A percentile compares a stretch with the other conserved stretches of the same genome.
Conservation (phyloP, 768 basidiomycete genomes). For the Serendipita sp. region DNA sequence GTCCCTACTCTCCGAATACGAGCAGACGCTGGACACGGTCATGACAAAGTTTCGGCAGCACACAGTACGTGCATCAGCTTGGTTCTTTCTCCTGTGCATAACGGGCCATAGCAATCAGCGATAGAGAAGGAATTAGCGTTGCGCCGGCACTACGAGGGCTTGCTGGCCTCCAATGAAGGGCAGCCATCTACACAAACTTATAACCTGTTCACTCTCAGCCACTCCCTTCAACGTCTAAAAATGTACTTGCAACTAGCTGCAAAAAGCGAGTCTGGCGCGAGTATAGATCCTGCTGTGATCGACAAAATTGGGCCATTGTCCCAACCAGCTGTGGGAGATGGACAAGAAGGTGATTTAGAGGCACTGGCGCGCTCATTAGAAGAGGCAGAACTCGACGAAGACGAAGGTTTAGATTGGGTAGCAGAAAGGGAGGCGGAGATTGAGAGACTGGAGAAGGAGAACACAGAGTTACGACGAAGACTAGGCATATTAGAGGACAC, state of each 20-base stretch:
- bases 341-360: neutral
- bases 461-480: constrained; percentile 55
- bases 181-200: neutral
- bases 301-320: neutral
- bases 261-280: neutral
- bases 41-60: constrained; percentile 94
- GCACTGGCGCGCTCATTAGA: neutral
- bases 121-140: constrained; percentile 80
- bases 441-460: constrained; percentile 64
- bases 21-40: constrained; percentile 84
- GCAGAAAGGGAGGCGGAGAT: constrained; percentile 81
- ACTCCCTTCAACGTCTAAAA: neutral
- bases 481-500: constrained; percentile 37
- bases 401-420: constrained; percentile 55
- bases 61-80: constrained; percentile 40
- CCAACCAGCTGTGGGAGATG: neutral
- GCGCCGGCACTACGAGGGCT: constrained; percentile 76
- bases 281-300: neutral
- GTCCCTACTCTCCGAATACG: constrained; percentile 82
- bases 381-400: constrained; percentile 8
- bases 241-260: neutral
- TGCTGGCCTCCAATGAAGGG: constrained; percentile 30
- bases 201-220: neutral
- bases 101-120: constrained; percentile 52
- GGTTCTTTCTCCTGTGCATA: neutral